Conservation (phyloP, 139 green algal species). For the Desmodesmus armatus region DNA sequence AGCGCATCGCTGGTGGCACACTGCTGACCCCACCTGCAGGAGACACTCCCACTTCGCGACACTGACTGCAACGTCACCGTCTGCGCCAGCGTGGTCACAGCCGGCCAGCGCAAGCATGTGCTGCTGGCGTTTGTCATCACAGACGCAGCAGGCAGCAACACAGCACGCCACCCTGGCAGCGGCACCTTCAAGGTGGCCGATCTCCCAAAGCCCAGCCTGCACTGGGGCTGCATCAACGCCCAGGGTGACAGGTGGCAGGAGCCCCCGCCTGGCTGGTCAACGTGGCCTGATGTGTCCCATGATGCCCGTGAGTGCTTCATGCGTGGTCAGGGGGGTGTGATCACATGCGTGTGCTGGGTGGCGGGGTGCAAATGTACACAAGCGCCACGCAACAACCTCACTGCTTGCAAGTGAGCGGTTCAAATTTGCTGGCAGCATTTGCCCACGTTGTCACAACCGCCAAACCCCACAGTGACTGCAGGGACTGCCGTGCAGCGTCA, state of each 20-base stretch:
- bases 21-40: too few relatives aligned
- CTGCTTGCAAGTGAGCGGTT: too few relatives aligned
- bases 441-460: too few relatives aligned
- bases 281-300: conserved; percentile 47
- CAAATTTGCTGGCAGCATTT: too few relatives aligned
- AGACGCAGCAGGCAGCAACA: conserved; percentile 8
- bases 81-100: not conserved
- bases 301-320: conserved; percentile 41
- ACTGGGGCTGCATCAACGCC: conserved; percentile 50
- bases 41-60: conserved; percentile 5
- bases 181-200: conserved; percentile 6
- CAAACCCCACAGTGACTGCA: too few relatives aligned
- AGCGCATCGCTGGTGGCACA: too few relatives aligned
- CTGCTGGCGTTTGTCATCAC: conserved; percentile 42
- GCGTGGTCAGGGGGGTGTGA: not conserved
- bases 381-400: too few relatives aligned
- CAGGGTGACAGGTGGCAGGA: conserved; percentile 48
- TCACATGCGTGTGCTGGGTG: not conserved
- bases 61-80: conserved; percentile 12
- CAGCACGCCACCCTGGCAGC: conserved; percentile 13
- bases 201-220: conserved; percentile 40
- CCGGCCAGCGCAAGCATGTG: not conserved
- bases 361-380: too few relatives aligned
- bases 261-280: conserved; percentile 58
- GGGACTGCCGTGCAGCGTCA: not conserved